Conservation (phyloP, 2,329 filamentous ascomycete species). For the Xylariaceae sp. region DNA sequence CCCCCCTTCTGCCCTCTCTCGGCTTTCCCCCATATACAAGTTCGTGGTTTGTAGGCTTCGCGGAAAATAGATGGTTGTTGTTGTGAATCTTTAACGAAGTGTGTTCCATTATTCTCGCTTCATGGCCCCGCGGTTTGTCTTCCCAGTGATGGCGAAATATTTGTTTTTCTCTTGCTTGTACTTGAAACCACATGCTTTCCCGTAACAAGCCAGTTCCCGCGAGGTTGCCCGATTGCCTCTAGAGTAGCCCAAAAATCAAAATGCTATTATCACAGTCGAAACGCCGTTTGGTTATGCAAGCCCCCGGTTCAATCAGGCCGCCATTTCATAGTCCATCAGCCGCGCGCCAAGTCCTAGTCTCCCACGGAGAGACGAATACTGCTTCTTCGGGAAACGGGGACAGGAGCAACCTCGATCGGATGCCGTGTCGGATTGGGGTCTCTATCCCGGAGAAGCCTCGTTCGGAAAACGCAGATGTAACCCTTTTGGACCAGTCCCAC, state of each 20-base stretch:
- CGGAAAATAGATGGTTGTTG: neutral
- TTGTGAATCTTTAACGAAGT: neutral
- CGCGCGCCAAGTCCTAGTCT: neutral
- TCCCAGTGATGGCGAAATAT: neutral
- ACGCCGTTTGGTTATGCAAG: constrained; percentile 23
- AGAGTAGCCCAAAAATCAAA: constrained; percentile 15
- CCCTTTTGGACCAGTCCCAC: constrained; percentile 1
- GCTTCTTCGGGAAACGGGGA: neutral
- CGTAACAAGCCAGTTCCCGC: constrained; percentile 11
- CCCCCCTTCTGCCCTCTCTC: neutral
- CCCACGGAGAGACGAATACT: neutral
- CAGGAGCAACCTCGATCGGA: neutral
- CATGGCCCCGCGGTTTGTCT: constrained; percentile 1
- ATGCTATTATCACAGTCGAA: constrained; percentile 20
- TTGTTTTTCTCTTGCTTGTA: constrained; percentile 10
- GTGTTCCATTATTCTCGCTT: constrained; percentile 11
- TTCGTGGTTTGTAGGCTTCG: neutral
- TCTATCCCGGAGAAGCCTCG: neutral
- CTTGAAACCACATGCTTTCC: constrained; percentile 8
- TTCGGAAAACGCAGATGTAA: neutral
- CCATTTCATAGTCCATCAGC: neutral
- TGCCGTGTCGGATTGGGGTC: neutral
- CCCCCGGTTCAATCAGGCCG: constrained; percentile 18
- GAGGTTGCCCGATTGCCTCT: constrained; percentile 13
- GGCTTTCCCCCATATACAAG: neutral